These are phyloP conservation scores for Fusarium coffeatum DNA, from an alignment of 2,329 filamentous ascomycete species.

Conservation along the genomic window DNA sequence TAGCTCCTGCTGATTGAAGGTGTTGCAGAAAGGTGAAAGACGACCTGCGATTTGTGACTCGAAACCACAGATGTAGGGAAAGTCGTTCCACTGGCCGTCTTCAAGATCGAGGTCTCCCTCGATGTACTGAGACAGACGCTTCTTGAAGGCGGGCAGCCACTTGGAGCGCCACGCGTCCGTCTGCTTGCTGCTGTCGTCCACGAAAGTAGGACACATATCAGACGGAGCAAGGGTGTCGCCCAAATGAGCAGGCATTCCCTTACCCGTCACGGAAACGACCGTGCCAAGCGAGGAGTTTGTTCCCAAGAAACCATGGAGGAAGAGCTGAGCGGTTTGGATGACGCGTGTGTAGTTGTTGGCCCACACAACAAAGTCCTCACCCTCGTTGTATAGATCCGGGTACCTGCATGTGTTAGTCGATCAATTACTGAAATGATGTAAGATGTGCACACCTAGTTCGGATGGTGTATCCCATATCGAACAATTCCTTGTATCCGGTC, in stretches of 20 bases:
- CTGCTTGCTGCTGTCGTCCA: slow-evolving; percentile 63
- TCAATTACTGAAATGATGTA: not conserved
- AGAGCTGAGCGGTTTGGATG: slow-evolving; percentile 70
- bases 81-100: slow-evolving; percentile 64
- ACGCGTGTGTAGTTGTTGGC: slow-evolving; percentile 74
- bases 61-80: slow-evolving; percentile 78
- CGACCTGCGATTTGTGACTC: slow-evolving; percentile 74
- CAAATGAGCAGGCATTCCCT: slow-evolving; percentile 61
- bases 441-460: slow-evolving; percentile 52
- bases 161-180: slow-evolving; percentile 61
- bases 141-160: slow-evolving; percentile 64
- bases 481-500: slow-evolving; percentile 72
- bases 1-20: slow-evolving; percentile 72
- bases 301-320: slow-evolving; percentile 71
- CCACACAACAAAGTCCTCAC: slow-evolving; percentile 68
- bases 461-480: slow-evolving; percentile 66
- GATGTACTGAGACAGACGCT: slow-evolving; percentile 66
- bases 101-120: slow-evolving; percentile 66
- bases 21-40: slow-evolving; percentile 70
- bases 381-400: slow-evolving; percentile 62
- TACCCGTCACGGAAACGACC: slow-evolving; percentile 68
- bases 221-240: slow-evolving; percentile 73
- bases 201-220: slow-evolving; percentile 70
- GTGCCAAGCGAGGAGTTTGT: slow-evolving; percentile 64
- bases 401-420: slow-evolving; percentile 49